A percentile compares a stretch with the other conserved stretches of the same genome.
Evolutionary conservation across 116 monocot genomes (phyloP).

Genomic region (Zostera marina): DNA sequence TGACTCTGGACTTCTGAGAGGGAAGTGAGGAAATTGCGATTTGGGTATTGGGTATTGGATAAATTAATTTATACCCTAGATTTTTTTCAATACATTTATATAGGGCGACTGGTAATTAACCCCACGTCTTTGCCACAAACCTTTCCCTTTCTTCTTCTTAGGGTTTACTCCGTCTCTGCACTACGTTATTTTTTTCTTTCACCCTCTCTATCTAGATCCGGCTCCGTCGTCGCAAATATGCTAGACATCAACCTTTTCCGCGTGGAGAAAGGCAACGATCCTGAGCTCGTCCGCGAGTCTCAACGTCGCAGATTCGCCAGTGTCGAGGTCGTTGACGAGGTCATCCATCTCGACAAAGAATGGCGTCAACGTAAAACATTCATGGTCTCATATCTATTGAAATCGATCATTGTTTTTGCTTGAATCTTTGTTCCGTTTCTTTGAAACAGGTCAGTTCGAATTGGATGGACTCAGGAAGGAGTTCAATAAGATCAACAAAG

Average conservation of each 20-base stretch:
- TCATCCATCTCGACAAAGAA: slow-evolving; percentile 84
- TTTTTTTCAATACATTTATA: too few relatives aligned
- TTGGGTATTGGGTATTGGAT: too few relatives aligned
- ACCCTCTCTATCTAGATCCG: neutral
- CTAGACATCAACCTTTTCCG: slow-evolving; percentile 84
- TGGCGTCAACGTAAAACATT: slow-evolving; percentile 61
- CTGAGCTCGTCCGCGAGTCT: slow-evolving; percentile 75
- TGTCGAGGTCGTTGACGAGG: slow-evolving; percentile 78
- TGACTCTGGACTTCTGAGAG: too few relatives aligned
- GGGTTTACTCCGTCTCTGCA: too few relatives aligned
- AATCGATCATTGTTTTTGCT: neutral
- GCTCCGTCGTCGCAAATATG: slow-evolving; percentile 15
- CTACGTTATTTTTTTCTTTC: neutral
- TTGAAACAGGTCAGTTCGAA: slow-evolving; percentile 68
- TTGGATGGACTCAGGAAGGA: slow-evolving; percentile 64
- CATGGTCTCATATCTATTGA: too few relatives aligned
- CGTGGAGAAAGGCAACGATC: slow-evolving; percentile 74
- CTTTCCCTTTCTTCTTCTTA: too few relatives aligned
- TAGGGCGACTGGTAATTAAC: too few relatives aligned
- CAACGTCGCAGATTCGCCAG: slow-evolving; percentile 75
- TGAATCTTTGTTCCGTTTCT: neutral
- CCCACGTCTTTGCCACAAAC: too few relatives aligned
- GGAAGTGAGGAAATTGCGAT: too few relatives aligned
- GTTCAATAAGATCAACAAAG: slow-evolving; percentile 78
- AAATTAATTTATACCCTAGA: too few relatives aligned